Evolutionary conservation across 2,329 filamentous ascomycete species (phyloP), one percentile per base, ranked within the genome.

Genomic region (Nemania bipapillata): DNA sequence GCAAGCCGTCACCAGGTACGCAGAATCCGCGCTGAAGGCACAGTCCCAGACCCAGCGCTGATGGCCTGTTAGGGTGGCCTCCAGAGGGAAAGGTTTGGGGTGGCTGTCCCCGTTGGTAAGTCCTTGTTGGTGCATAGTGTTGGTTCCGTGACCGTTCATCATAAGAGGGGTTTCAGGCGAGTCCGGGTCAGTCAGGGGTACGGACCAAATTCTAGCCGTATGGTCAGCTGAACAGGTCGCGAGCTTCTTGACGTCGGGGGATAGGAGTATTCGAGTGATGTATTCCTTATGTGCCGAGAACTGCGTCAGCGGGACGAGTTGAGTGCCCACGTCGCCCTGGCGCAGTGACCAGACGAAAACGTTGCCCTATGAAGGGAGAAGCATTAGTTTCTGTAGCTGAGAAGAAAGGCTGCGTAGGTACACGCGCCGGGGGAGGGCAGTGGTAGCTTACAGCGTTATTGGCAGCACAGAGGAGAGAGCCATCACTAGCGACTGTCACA

Each of bases 21-120:
- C 94, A 37, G 91, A 94, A 79, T 97, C 94, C 28, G 94, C 94
- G 70, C 92, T 95, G 81, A 97, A 97, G 0, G 94, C 94, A 77
- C 94, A 97, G 80, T 97, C 94, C 94, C 94, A 97, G 0, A 97
- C 94, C 94, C 94, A 97, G 62, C 94, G 90, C 82, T 97, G 94
- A 81, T 97, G 94, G 63, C 92, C 93, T 24, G 92, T 92, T 1
- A 97, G 87, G 1, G 93, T 96, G 2, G 93, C 94, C 80, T 97
- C 92, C 22, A 97, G 87, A 9, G 91, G 91, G 74, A 92, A 96
- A 49, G 85, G 90, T 79, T 85, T 87, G 8, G 85, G 80, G n/a
- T 74, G n/a, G 75, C 70, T 49, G 68, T 73, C 50, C 65, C 72
- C 63, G 56, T 68, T 68, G 35, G 57, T 28, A 5, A 45, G 57